Evolutionary conservation across 352 stramenopile species (phyloP).

Genomic region (Pythium oligandrum): DNA sequence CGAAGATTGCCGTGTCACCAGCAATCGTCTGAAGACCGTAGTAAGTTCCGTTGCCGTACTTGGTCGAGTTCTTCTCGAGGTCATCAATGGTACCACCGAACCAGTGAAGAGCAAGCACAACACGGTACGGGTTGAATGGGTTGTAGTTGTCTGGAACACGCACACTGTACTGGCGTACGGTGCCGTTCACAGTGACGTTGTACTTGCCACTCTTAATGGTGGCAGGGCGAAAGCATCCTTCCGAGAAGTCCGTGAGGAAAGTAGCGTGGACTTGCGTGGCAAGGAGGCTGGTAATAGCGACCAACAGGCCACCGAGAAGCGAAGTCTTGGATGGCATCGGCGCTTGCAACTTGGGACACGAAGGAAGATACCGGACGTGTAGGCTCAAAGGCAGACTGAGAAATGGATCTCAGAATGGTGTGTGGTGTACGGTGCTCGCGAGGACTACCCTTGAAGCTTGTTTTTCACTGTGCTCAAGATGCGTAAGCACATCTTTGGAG

Average conservation of each 20-base stretch:
- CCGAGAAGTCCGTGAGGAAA: not conserved
- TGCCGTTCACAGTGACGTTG: constrained; percentile 22
- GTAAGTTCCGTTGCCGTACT: constrained; percentile 28
- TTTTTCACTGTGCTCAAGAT: not conserved
- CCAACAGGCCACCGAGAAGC: not conserved
- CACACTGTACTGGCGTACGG: constrained; percentile 24
- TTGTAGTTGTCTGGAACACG: constrained; percentile 21
- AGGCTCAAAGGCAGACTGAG: not conserved
- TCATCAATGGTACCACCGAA: constrained; percentile 21
- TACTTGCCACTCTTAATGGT: constrained; percentile 19
- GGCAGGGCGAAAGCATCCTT: not conserved
- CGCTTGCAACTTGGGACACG: not conserved
- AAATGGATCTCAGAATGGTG: too few relatives aligned
- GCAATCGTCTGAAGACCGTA: constrained; percentile 18
- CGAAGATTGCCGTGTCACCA: constrained; percentile 23
- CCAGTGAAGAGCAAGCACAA: constrained; percentile 29
- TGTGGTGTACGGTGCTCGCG: not conserved
- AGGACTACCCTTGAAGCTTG: not conserved
- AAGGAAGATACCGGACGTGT: not conserved
- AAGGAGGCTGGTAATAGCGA: not conserved
- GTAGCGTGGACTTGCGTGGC: not conserved
- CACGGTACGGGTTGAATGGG: constrained; percentile 4
- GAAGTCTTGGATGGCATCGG: not conserved
- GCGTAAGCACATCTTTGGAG: not conserved
- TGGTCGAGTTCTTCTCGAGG: constrained; percentile 18